A percentile compares a stretch with the other conserved stretches of the same genome.
phyloP scores from a whole-genome alignment of 108 stramenopile genomes.

The Parietichytrium sp. region DNA sequence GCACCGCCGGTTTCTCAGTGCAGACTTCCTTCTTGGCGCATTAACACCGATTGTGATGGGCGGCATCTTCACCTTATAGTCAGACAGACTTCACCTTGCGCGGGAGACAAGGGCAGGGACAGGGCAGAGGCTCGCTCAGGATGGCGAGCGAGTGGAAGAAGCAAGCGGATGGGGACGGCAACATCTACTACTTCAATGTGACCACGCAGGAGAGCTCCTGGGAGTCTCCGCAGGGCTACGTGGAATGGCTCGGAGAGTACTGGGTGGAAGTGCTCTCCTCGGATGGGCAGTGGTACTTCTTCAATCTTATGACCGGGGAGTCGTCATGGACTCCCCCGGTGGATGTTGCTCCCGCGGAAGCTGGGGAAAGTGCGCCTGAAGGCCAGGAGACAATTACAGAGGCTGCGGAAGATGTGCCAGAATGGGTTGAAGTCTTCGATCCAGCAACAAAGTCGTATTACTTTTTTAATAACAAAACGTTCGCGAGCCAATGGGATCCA shows the following conservation, averaged over 20 bases:
- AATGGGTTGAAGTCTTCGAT: conserved; percentile 14
- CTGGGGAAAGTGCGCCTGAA: neutral
- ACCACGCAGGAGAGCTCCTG: neutral
- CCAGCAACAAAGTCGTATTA: neutral
- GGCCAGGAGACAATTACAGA: neutral
- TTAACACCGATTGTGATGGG: too few species aligned
- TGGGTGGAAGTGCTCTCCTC: conserved; percentile 9
- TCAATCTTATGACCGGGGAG: neutral
- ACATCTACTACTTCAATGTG: neutral
- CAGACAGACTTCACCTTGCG: too few species aligned
- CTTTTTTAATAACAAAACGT: neutral
- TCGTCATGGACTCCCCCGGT: neutral
- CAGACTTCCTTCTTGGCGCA: too few species aligned
- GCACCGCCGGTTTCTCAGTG: too few species aligned
- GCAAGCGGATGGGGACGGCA: conserved; percentile 18
- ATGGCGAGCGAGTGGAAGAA: conserved; percentile 22
- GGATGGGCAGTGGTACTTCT: neutral
- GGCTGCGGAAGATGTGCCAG: neutral
- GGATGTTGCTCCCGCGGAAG: neutral
- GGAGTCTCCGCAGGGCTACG: neutral
- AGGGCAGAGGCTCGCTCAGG: too few species aligned
- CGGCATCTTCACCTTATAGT: too few species aligned
- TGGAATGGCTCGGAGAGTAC: neutral
- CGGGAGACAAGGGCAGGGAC: too few species aligned
- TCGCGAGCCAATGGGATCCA: neutral